Conservation (phyloP, 805 yeast species). For the Candida berthetii region DNA sequence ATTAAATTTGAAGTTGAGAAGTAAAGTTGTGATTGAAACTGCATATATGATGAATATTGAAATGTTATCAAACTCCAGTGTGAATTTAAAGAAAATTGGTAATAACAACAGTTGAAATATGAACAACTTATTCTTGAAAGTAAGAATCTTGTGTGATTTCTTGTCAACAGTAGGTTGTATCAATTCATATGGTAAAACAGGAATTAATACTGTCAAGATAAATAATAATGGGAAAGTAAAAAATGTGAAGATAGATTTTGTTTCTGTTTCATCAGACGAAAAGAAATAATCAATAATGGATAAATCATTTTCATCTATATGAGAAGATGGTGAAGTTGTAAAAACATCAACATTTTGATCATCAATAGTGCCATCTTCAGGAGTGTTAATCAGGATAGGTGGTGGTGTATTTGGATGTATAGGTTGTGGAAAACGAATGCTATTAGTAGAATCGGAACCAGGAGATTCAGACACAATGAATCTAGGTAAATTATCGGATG, state of each 20-base stretch:
- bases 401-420: background rate
- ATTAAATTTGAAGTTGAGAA: background rate
- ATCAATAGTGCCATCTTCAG: too few relatives aligned
- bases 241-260: background rate
- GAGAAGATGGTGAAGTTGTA: background rate
- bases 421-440: background rate
- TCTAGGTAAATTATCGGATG: background rate
- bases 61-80: background rate
- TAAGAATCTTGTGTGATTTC: background rate
- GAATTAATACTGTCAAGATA: conserved; percentile 7
- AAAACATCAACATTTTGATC: background rate
- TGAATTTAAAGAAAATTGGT: conserved; percentile 9
- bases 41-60: background rate
- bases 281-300: conserved; percentile 10
- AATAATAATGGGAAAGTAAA: conserved; percentile 5
- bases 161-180: background rate
- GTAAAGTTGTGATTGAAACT: background rate
- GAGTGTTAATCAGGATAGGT: background rate
- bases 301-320: background rate
- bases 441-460: background rate
- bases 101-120: conserved; percentile 20
- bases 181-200: conserved; percentile 7
- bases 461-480: background rate
- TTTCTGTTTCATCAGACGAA: background rate
- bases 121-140: conserved; percentile 15